Conservation (phyloP, 306 rosid genomes). For the Prinsepia uniflora region DNA sequence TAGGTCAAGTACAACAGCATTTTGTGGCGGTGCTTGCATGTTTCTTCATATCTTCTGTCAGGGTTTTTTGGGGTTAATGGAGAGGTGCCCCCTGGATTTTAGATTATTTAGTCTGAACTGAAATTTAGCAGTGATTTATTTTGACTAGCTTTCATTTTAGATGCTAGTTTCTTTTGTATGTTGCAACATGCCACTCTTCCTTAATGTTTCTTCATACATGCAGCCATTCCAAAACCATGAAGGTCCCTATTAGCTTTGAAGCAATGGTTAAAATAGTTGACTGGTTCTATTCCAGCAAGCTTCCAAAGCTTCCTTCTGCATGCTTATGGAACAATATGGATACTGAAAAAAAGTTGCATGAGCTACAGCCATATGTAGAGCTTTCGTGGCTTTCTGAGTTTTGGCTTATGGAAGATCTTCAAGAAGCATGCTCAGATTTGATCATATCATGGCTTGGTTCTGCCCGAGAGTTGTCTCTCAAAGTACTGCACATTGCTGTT, state of each 20-base stretch:
- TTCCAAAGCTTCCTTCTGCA: constrained; percentile 67
- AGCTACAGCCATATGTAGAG: constrained; percentile 65
- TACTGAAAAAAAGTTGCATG: constrained; percentile 50
- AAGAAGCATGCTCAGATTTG: constrained; percentile 58
- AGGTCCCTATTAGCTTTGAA: constrained; percentile 65
- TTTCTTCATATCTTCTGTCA: background rate
- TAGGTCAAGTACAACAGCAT: background rate
- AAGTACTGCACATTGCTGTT: constrained; percentile 57
- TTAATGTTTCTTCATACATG: constrained; percentile 14
- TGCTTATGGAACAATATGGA: constrained; percentile 78
- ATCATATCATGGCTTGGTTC: constrained; percentile 55
- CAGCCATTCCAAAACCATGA: constrained; percentile 60
- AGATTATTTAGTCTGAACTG: background rate
- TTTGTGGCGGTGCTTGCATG: background rate
- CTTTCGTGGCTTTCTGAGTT: constrained; percentile 76
- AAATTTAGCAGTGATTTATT: background rate
- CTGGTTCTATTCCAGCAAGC: constrained; percentile 61
- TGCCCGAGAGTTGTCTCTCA: constrained; percentile 41
- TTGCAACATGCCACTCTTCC: background rate
- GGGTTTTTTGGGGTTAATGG: background rate
- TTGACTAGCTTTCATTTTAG: background rate
- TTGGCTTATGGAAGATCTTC: constrained; percentile 62
- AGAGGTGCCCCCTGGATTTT: background rate
- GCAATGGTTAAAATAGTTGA: constrained; percentile 66
- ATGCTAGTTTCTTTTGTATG: background rate